A percentile compares a stretch with the other conserved stretches of the same genome.
These are phyloP conservation scores for Pseudocercospora fuligena DNA, from an alignment of 2,329 filamentous ascomycete genomes.

Conservation along the genomic window DNA sequence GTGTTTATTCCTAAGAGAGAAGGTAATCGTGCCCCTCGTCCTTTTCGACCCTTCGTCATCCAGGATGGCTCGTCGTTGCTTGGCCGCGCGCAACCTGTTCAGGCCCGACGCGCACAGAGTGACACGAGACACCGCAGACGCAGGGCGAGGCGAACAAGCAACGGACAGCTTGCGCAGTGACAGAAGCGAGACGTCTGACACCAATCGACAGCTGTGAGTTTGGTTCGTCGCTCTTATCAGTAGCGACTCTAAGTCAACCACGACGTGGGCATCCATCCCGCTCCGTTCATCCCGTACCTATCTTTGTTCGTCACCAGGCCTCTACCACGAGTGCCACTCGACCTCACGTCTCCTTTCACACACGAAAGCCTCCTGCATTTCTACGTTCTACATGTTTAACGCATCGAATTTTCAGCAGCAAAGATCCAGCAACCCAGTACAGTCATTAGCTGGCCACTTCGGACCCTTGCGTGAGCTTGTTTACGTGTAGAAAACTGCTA, in stretches of 20 bases:
- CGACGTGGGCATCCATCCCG: not conserved
- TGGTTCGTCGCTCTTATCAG: constrained; percentile 20
- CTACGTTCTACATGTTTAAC: not conserved
- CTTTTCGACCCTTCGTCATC: not conserved
- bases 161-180: not conserved
- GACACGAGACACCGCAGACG: constrained; percentile 11
- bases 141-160: constrained; percentile 9
- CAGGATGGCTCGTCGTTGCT: constrained; percentile 5
- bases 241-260: not conserved
- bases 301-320: constrained; percentile 1
- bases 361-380: not conserved
- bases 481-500: constrained; percentile 2
- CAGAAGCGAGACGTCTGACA: constrained; percentile 3
- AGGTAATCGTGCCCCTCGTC: constrained; percentile 15
- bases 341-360: not conserved
- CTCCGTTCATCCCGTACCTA: constrained; percentile 9
- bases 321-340: not conserved
- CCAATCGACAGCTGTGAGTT: constrained; percentile 9
- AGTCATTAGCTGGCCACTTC: not conserved
- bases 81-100: not conserved
- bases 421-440: not conserved
- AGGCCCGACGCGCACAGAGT: not conserved
- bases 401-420: not conserved
- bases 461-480: constrained; percentile 11
- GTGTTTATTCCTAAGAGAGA: constrained; percentile 13